These are phyloP conservation scores for Diospyros kaki DNA, from an alignment of 148 eudicot species.

Conservation along the genomic window DNA sequence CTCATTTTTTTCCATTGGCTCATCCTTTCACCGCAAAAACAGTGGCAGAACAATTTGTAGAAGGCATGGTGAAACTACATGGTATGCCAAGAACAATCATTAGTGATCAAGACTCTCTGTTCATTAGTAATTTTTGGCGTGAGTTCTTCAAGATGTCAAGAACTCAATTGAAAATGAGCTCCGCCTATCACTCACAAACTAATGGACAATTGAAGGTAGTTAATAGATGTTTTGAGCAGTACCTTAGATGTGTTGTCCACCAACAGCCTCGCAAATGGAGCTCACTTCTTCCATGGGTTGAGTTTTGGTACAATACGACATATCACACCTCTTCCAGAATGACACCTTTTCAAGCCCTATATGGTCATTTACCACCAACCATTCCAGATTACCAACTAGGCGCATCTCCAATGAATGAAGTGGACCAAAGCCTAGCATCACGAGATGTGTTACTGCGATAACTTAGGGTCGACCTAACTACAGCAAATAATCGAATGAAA, in stretches of 20 bases:
- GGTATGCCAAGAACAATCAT: conserved; percentile 4
- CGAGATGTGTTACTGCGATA: background rate
- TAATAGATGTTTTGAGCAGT: conserved; percentile 1
- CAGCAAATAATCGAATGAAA: background rate
- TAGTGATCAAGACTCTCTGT: background rate
- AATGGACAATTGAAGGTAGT: background rate
- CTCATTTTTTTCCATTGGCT: conserved; percentile 3
- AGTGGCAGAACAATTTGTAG: conserved; percentile 1
- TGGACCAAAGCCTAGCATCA: background rate
- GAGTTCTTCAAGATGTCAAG: background rate
- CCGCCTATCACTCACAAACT: background rate
- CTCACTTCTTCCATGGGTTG: conserved; percentile 6
- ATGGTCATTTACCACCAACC: background rate
- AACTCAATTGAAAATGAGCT: conserved; percentile 4
- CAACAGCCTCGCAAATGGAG: conserved; percentile 3
- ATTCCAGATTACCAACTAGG: background rate
- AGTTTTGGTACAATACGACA: conserved; percentile 4
- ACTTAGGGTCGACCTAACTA: background rate
- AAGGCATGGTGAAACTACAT: background rate
- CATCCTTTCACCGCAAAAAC: background rate
- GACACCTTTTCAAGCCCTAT: background rate
- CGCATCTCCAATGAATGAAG: background rate
- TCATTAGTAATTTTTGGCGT: background rate
- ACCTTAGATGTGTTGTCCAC: background rate
- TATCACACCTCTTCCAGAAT: background rate